Percentiles rank a stretch among this genome's conserved stretches.
phyloP scores from a whole-genome alignment of 805 yeast species.

The Candida ortonii region DNA sequence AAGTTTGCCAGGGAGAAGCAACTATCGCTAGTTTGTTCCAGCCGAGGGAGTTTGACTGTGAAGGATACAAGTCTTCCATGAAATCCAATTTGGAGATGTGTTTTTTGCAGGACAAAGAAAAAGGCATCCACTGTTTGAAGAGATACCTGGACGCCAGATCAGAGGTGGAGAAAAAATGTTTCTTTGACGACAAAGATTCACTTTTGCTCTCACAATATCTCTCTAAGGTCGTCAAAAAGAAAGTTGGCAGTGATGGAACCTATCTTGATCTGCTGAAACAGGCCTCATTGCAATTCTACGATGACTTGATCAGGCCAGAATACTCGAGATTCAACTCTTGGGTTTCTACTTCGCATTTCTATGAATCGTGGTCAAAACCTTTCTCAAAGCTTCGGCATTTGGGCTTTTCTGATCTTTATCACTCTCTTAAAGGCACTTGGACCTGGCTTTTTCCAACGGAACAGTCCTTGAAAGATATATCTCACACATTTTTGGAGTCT shows the following conservation, averaged over 20 bases:
- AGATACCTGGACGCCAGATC: constrained; percentile 10
- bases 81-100: constrained; percentile 10
- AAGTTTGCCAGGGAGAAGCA: constrained; percentile 1
- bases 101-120: constrained; percentile 4
- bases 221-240: constrained; percentile 3
- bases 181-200: constrained; percentile 11
- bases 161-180: constrained; percentile 11
- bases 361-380: too few species aligned
- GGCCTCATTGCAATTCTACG: constrained; percentile 1
- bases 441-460: too few species aligned
- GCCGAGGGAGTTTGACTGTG: constrained; percentile 9
- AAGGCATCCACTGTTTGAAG: constrained; percentile 12
- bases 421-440: too few species aligned
- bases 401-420: too few species aligned
- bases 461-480: too few species aligned
- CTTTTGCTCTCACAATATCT: constrained; percentile 4
- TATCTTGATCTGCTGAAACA: too few species aligned
- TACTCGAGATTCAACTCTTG: background rate
- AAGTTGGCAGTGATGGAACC: constrained; percentile 1
- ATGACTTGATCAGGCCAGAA: constrained; percentile 1
- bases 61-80: constrained; percentile 4
- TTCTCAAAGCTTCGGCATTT: too few species aligned
- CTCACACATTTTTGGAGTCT: too few species aligned
- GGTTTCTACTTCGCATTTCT: background rate
- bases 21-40: constrained; percentile 1